These are phyloP conservation scores for Aphanocladium album DNA, from an alignment of 2,329 filamentous ascomycete species.

Conservation along the genomic window DNA sequence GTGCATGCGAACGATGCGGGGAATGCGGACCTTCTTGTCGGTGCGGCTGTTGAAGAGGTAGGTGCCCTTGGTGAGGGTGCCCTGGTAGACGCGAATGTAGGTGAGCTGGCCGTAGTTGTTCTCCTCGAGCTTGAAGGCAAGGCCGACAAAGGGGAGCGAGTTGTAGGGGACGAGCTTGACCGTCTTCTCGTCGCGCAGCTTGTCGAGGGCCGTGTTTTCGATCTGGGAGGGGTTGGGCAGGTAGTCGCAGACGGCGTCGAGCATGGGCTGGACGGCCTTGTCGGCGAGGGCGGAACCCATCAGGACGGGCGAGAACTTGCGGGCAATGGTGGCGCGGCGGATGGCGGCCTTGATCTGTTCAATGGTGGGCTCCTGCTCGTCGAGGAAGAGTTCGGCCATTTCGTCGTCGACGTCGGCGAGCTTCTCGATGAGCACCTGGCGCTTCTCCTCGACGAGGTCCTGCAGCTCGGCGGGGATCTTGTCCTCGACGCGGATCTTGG, in stretches of 20 bases:
- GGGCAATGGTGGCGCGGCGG: constrained; percentile 77
- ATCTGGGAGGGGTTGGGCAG: constrained; percentile 89
- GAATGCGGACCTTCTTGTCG: constrained; percentile 94
- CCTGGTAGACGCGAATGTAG: constrained; percentile 97
- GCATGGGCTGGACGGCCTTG: constrained; percentile 92
- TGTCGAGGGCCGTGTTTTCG: constrained; percentile 83
- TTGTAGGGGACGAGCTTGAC: constrained; percentile 92
- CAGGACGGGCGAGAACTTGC: constrained; percentile 90
- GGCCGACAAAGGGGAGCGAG: constrained; percentile 84
- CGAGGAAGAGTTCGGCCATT: constrained; percentile 90
- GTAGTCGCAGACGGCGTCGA: constrained; percentile 94
- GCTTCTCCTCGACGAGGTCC: constrained; percentile 73
- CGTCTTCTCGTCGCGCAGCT: constrained; percentile 67
- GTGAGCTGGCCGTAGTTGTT: constrained; percentile 98
- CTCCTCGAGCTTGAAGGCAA: constrained; percentile 98
- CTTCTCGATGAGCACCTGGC: constrained; percentile 83
- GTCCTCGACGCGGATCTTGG: constrained; percentile 68
- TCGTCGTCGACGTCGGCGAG: constrained; percentile 97
- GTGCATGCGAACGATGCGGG: constrained; percentile 98
- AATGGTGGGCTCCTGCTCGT: constrained; percentile 73
- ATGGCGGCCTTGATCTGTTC: constrained; percentile 90
- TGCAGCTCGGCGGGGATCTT: constrained; percentile 78
- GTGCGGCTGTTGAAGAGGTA: constrained; percentile 91
- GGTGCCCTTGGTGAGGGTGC: constrained; percentile 78
- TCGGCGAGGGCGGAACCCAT: constrained; percentile 96